Percentiles rank a stretch among this genome's conserved stretches.
Evolutionary conservation across 2,329 filamentous ascomycete genomes (phyloP).

Genomic region (Celoporthe dispersa): DNA sequence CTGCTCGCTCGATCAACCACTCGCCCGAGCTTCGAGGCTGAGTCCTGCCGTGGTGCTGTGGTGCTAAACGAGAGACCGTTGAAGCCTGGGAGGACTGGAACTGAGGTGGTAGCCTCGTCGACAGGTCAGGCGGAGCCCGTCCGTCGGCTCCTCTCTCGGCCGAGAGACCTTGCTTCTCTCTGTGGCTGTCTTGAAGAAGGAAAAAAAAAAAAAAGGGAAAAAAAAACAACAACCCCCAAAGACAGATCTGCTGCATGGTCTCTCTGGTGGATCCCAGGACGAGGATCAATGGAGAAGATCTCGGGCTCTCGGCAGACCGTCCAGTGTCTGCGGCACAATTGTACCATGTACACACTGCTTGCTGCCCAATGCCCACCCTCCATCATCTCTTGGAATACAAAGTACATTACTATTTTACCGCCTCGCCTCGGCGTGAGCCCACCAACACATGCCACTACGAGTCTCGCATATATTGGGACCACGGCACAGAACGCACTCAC

Average conservation of each 20-base stretch:
- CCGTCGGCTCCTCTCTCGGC: background rate
- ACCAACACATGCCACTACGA: too few species aligned
- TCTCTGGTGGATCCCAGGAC: background rate
- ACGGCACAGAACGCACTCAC: background rate
- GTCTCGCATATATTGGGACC: too few species aligned
- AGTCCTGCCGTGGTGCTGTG: background rate
- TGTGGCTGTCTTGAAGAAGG: too few species aligned
- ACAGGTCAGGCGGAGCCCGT: background rate
- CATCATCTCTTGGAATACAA: background rate
- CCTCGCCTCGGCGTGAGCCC: background rate
- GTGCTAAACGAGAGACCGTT: background rate
- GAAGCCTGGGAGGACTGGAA: background rate
- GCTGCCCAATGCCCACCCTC: background rate
- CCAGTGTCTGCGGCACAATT: background rate
- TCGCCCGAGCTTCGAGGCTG: background rate
- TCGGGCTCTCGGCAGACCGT: background rate
- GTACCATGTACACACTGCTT: background rate
- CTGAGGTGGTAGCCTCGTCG: background rate
- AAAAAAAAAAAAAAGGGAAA: too few species aligned
- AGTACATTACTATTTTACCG: background rate
- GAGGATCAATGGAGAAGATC: slow-evolving; percentile 1
- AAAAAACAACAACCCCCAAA: too few species aligned
- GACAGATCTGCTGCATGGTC: background rate
- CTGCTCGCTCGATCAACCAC: background rate
- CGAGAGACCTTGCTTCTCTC: background rate